phyloP scores from a whole-genome alignment of 768 basidiomycete species.

The Boletus vinaceobasis region DNA sequence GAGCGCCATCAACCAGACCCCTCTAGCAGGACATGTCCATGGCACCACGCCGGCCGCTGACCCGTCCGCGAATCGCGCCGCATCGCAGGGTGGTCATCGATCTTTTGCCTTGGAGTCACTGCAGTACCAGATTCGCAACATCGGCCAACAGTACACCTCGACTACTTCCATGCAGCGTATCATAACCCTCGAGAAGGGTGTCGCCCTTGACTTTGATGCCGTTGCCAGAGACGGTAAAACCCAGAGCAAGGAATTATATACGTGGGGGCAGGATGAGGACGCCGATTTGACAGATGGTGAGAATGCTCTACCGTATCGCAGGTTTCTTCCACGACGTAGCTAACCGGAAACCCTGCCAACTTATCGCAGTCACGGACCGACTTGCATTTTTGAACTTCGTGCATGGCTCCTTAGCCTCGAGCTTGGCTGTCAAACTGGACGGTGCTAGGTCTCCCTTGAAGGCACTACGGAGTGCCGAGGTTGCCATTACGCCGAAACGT shows the following conservation, averaged over 20 bases:
- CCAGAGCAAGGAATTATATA: constrained; percentile 81
- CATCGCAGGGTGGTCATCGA: constrained; percentile 42
- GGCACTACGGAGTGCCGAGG: constrained; percentile 68
- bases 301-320: constrained; percentile 14
- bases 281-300: constrained; percentile 76
- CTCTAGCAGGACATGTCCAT: constrained; percentile 57
- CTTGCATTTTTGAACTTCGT: constrained; percentile 80
- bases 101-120: constrained; percentile 58
- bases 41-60: constrained; percentile 34
- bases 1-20: constrained; percentile 59
- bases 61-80: constrained; percentile 42
- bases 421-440: constrained; percentile 62
- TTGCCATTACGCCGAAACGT: constrained; percentile 55
- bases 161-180: constrained; percentile 72
- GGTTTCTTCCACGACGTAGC: not conserved
- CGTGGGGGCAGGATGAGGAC: constrained; percentile 73
- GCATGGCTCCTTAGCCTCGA: constrained; percentile 60
- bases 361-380: constrained; percentile 68
- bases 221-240: constrained; percentile 62
- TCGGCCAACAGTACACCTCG: constrained; percentile 74
- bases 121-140: constrained; percentile 66
- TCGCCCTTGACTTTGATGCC: constrained; percentile 71
- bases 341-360: not conserved
- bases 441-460: constrained; percentile 65
- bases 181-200: constrained; percentile 73